Percentiles rank a stretch among this genome's conserved stretches.
Conservation (phyloP, 1,139 yeast species). For the Pichia sp. region DNA sequence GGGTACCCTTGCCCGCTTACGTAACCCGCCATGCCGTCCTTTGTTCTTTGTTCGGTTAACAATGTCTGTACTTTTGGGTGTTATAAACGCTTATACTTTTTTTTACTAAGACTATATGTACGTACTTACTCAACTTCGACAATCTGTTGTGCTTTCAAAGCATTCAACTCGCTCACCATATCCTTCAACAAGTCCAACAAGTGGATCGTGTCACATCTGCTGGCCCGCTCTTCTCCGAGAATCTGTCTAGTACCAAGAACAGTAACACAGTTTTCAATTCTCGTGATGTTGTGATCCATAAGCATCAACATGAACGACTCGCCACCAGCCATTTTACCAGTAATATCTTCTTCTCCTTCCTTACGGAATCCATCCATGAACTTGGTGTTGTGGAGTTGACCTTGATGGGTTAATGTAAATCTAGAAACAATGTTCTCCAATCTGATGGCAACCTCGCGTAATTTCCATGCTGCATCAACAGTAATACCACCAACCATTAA, state of each 20-base stretch:
- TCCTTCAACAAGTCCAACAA: constrained; percentile 7
- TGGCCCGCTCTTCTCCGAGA: background rate
- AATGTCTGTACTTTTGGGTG: too few relatives aligned
- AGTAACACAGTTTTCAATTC: constrained; percentile 56
- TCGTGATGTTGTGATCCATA: constrained; percentile 59
- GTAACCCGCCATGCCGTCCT: too few relatives aligned
- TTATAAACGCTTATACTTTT: too few relatives aligned
- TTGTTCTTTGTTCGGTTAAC: too few relatives aligned
- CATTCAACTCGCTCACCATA: constrained; percentile 11
- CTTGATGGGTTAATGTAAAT: constrained; percentile 10
- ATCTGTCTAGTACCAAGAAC: constrained; percentile 28
- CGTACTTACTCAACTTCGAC: too few relatives aligned
- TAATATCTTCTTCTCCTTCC: constrained; percentile 21
- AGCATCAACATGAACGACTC: constrained; percentile 44
- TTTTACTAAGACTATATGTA: too few relatives aligned
- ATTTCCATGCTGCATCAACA: constrained; percentile 39
- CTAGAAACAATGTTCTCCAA: constrained; percentile 43
- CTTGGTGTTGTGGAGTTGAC: constrained; percentile 2
- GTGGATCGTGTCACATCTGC: constrained; percentile 1
- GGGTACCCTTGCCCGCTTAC: too few relatives aligned
- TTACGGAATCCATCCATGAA: constrained; percentile 20
- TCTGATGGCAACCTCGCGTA: constrained; percentile 48
- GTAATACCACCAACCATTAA: constrained; percentile 31
- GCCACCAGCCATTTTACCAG: constrained; percentile 16
- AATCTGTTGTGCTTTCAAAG: background rate